Base-by-base conservation (phyloP, 805 yeast species). In the Aciculoconidium aculeatum region DNA sequence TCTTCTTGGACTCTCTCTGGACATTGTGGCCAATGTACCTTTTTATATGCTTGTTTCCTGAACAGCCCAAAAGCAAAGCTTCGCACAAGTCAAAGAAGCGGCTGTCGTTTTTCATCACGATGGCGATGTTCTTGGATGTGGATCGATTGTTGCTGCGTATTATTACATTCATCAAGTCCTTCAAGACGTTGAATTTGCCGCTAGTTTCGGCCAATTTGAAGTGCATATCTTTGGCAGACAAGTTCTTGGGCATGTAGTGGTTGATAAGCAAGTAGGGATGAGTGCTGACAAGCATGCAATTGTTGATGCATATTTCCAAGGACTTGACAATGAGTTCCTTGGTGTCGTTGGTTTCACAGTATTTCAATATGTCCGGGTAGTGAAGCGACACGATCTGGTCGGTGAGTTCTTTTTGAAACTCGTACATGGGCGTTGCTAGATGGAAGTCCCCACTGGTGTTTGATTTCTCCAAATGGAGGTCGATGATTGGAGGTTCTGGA, bases 321-420 rank as follows among this genome's bases (percentile, higher is more conserved):
- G 94, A 78, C 46, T 84, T 84, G n/a, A 77, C 63, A 20, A 82
- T 72, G 16, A 83, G 73, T 10, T 63, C 68, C 5, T 56, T 52
- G 22, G 58, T 56, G 38, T 66, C 70, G 34, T 67, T 59, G 28
- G 74, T 62, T 50, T 86, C 94, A 47, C 84, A 87, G 51, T 80
- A 88, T 55, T 86, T 79, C 43, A 90, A 63, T 34, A 90, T 86
- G 49, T 88, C 97, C 18, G 90, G 76, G 51, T 88, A 90, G 55
- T 90, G 97, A 22, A 87, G 63, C 2, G 95, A 83, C 8, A 90
- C 83, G 17, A 92, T 87, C 50, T 87, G 95, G 53, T 90, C 95
- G 7, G 88, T 84, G 30, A 90, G 65, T 45, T 87, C 92, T 45
- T 78, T 80, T 51, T 90, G 97, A 42, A 83, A 83, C 38, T 81